phyloP scores from a whole-genome alignment of 2,329 filamentous ascomycete species.

The Gnomoniopsis sp. region DNA sequence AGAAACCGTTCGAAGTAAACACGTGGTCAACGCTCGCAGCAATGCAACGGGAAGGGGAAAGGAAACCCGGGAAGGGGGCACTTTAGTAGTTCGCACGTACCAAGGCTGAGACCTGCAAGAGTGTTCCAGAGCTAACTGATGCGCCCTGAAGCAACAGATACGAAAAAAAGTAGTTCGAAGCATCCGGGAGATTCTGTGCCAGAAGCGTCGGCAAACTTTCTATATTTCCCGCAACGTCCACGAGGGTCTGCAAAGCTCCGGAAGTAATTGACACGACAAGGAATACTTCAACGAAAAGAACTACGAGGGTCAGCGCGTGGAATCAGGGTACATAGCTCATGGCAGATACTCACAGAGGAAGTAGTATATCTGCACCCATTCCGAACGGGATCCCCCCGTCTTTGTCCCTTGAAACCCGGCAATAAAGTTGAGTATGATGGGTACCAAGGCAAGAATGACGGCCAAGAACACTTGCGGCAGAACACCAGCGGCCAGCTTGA shows the following conservation, averaged over 20 bases:
- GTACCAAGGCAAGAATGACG: conserved; percentile 76
- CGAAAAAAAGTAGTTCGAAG: conserved; percentile 96
- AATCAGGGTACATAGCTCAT: not conserved
- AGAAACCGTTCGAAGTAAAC: too few species aligned
- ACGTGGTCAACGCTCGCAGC: not conserved
- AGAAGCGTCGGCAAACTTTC: conserved; percentile 67
- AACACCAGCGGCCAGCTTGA: conserved; percentile 73
- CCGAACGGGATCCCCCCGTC: conserved; percentile 73
- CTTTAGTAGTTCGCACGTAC: conserved; percentile 30
- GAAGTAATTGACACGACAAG: conserved; percentile 84
- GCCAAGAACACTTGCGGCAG: conserved; percentile 75
- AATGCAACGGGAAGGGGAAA: too few species aligned
- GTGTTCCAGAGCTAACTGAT: conserved; percentile 82
- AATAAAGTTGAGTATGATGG: conserved; percentile 72
- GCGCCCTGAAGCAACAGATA: conserved; percentile 96
- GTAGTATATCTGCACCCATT: conserved; percentile 89
- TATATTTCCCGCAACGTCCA: conserved; percentile 55
- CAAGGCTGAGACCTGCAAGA: conserved; percentile 79
- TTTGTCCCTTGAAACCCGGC: conserved; percentile 74
- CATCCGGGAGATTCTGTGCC: conserved; percentile 75
- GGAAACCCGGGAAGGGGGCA: not conserved
- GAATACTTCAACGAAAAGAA: conserved; percentile 93
- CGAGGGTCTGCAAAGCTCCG: conserved; percentile 61
- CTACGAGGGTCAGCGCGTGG: not conserved
- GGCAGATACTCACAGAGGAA: conserved; percentile 58